These are phyloP conservation scores for Pelargonium exstipulatum DNA, from an alignment of 441 rosid species.

Conservation along the genomic window DNA sequence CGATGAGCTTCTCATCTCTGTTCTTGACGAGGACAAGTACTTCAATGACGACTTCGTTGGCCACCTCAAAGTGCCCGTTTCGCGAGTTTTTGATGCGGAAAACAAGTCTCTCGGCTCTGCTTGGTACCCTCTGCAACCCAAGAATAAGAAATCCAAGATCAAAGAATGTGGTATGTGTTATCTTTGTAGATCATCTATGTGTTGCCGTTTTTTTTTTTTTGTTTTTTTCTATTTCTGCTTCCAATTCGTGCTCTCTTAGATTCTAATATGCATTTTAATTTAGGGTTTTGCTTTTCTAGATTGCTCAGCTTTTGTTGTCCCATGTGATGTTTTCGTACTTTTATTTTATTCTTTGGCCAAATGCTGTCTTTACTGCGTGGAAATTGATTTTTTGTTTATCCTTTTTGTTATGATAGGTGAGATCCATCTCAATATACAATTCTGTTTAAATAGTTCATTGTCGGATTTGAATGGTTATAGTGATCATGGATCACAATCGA, in stretches of 20 bases:
- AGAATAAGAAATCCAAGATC: constrained; percentile 65
- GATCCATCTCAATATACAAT: constrained; percentile 56
- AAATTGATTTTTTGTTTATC: no score
- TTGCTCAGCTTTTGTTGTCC: no score
- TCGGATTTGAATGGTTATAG: constrained; percentile 30
- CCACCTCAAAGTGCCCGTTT: constrained; percentile 54
- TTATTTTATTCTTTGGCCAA: no score
- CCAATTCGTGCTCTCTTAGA: no score
- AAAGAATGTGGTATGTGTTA: constrained; percentile 68
- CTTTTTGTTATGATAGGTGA: constrained; percentile 50
- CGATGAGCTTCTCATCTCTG: constrained; percentile 66
- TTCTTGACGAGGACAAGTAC: constrained; percentile 87
- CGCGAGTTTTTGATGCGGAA: constrained; percentile 64
- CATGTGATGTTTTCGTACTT: not conserved
- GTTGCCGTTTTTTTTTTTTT: no score
- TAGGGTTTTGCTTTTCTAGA: no score
- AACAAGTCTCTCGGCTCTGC: constrained; percentile 63
- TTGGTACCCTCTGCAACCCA: constrained; percentile 76
- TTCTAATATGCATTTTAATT: no score
- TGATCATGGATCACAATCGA: no score
- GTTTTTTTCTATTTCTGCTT: no score
- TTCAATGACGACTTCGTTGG: constrained; percentile 84
- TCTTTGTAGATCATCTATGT: no score
- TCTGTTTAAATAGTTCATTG: constrained; percentile 47
- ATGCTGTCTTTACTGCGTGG: no score